These are phyloP conservation scores for Globisporangium megalacanthum DNA, from an alignment of 352 stramenopile species.

Conservation along the genomic window DNA sequence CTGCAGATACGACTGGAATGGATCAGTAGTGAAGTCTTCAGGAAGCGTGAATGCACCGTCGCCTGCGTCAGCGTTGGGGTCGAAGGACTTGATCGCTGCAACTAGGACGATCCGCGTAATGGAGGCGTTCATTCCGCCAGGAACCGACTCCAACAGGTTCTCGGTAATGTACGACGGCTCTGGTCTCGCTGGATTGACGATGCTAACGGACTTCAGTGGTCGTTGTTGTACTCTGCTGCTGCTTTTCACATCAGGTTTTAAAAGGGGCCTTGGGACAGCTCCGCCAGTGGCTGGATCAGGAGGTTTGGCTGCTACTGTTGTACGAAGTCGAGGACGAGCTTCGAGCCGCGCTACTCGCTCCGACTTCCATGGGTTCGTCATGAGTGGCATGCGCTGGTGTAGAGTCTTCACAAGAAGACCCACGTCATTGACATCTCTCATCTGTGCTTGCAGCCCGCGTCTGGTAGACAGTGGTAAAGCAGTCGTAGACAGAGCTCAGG, in stretches of 20 bases:
- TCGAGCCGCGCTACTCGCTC: conserved; percentile 27
- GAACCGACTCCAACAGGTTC: conserved; percentile 51
- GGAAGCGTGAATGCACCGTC: conserved; percentile 32
- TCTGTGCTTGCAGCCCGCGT: conserved; percentile 45
- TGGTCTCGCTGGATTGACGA: background rate
- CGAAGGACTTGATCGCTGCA: conserved; percentile 39
- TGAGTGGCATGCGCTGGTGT: conserved; percentile 37
- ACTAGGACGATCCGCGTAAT: conserved; percentile 41
- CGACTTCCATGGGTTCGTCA: conserved; percentile 47
- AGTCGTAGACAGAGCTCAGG: background rate
- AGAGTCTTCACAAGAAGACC: conserved; percentile 37
- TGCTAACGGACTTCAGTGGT: background rate
- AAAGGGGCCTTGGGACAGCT: background rate
- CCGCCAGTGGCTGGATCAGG: too few species aligned
- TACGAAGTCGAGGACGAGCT: background rate
- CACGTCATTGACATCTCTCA: conserved; percentile 29
- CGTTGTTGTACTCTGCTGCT: too few species aligned
- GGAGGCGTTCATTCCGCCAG: conserved; percentile 40
- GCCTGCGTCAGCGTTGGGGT: conserved; percentile 22
- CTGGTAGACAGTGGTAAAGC: conserved; percentile 16
- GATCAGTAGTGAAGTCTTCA: conserved; percentile 24
- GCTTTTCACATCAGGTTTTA: background rate
- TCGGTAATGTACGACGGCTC: conserved; percentile 22
- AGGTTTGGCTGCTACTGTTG: background rate
- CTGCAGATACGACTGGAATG: conserved; percentile 38